Evolutionary conservation across 805 yeast species (phyloP), one percentile per base, ranked within the genome.

Genomic region (Nakazawaea pomicola): DNA sequence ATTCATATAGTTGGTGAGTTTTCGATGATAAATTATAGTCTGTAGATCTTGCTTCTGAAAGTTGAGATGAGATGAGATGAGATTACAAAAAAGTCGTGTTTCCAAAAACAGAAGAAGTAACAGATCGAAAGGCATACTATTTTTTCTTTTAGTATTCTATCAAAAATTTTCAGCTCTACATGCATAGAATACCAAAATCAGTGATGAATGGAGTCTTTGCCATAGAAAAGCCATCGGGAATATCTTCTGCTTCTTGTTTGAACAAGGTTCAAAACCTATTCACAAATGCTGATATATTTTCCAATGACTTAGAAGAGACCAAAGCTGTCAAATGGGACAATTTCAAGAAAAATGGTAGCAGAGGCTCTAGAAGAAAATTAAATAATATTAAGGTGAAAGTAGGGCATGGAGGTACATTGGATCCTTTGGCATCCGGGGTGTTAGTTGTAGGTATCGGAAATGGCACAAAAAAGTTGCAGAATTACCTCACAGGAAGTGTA

Each of bases 371-470:
- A 45, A 71, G 75, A 40, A 74, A 75, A 44, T 66, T 74, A 21
- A 64, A 71, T 18, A 68, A 68, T 24, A 65, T 74, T 4, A 80
- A 80, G 51, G 79, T 90, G 25, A 93, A 93, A 55, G 83, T 91
- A 69, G 99, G 99, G 1, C 99, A 93, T 60, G 99, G 99, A 15
- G 99, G 99, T 8, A 93, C 99, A 0, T 67, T 93, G 29, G 99
- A 93, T 55, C 97, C 98, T 0, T 62, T 86, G 32, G 99, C 99
- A 0, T 80, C 89, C n/a, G 99, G 99, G 9, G 90, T 91, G 1
- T 60, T 86, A 31, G 91, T 95, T 2, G 70, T 93, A 41, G 99
- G 99, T 4, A 76, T 93, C n/a, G 96, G 96, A 5, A 47, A 69
- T 1, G 99, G 99, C 3, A 93, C 99, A 2, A 95, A 91, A 58